Conservation (phyloP, 192 early-diverging fungal genomes). For the Mortierella antarctica region DNA sequence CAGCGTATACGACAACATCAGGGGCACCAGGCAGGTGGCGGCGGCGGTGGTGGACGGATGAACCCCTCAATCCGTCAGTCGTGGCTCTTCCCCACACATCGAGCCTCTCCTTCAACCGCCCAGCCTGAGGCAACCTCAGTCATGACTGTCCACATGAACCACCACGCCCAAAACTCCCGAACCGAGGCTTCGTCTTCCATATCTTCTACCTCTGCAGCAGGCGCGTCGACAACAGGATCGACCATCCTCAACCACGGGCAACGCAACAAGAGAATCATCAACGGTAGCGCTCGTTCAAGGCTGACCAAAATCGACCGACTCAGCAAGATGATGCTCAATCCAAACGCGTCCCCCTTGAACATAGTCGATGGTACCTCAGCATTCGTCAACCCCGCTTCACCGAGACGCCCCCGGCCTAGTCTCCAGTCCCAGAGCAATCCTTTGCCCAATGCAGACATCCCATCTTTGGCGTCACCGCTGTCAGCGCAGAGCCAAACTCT, state of each 20-base stretch:
- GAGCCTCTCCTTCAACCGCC: slow-evolving; percentile 43
- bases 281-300: slow-evolving; percentile 40
- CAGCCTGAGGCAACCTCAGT: slow-evolving; percentile 39
- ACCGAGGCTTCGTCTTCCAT: slow-evolving; percentile 16
- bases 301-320: slow-evolving; percentile 42
- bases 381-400: slow-evolving; percentile 9
- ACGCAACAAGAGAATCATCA: slow-evolving; percentile 25
- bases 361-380: slow-evolving; percentile 1
- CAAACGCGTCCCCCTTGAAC: slow-evolving; percentile 17
- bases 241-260: slow-evolving; percentile 30
- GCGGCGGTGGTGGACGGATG: not conserved
- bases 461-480: not conserved
- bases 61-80: slow-evolving; percentile 45
- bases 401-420: slow-evolving; percentile 23
- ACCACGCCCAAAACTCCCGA: slow-evolving; percentile 21
- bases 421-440: slow-evolving; percentile 19
- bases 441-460: not conserved
- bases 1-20: slow-evolving; percentile 33
- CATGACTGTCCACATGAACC: slow-evolving; percentile 24
- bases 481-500: not conserved
- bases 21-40: not conserved
- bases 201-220: slow-evolving; percentile 9
- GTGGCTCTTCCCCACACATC: slow-evolving; percentile 45
- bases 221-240: slow-evolving; percentile 7
- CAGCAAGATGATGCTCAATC: slow-evolving; percentile 39